Base-by-base conservation (phyloP, 1,139 yeast genomes). In the Tardiomyces digboiensis region DNA sequence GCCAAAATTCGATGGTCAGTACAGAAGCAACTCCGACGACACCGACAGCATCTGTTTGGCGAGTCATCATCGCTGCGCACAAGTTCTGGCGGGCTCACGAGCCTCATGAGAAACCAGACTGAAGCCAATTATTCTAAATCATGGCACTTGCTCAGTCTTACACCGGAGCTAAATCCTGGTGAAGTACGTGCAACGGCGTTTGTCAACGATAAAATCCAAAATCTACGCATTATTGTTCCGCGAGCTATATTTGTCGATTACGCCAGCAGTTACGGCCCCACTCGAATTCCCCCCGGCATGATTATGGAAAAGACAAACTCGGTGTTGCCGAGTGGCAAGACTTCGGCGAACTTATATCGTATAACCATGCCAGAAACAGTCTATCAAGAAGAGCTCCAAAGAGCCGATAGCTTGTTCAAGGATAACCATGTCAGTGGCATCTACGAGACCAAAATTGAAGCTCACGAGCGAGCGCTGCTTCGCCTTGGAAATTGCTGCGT, bases 1-100 rank as follows among this genome's bases (percentile, higher is more conserved):
- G 94, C 86, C 62, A 88, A 89, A 59, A 75, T 80, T 13, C 85
- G 85, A 58, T 93, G 99, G 99, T 76, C 69, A 45, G 66, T 77
- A 7, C 95, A 88, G 59, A 75, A 76, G 22, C 76, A 75, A 46
- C 82, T 82, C 46, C 73, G 89, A 52, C 76, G 74, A 47, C 75
- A 94, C 55, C 74, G 97, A 57, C 74, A 74, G 43, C 82, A 78
- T 51, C 64, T 93, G 29, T 89, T 91, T 68, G 99, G 99, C 21
- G 70, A 73, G 33, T 26, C 33, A 16, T 22, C 21, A 68, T 71
- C 29, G 64, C 74, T 13, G 74, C 42, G 8, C 39, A 39, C 3
- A 40, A 39, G 26, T 39, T 45, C 21, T 13, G 44, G 45, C 51
- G 74, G 78, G 5, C 78, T 88, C 40, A 85, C 91, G 6, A 75